A percentile compares a stretch with the other conserved stretches of the same genome.
Evolutionary conservation across 2,329 filamentous ascomycete genomes (phyloP).

Genomic region (Monilinia aucupariae): DNA sequence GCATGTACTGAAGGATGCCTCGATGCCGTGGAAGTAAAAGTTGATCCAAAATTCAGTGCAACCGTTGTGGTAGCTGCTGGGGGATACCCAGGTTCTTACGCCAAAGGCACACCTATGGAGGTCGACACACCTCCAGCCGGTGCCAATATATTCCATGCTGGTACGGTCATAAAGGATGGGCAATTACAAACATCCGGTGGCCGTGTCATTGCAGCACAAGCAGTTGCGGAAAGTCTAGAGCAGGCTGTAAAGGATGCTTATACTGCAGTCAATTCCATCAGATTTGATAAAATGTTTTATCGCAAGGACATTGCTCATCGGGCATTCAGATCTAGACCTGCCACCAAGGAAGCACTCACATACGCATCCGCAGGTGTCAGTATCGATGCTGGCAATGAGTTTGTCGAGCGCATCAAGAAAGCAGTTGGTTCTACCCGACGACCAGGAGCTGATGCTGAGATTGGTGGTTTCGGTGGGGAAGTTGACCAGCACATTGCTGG

Average conservation of each 20-base stretch:
- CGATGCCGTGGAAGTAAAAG: conserved; percentile 60
- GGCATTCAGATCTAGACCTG: conserved; percentile 48
- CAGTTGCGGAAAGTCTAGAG: conserved; percentile 67
- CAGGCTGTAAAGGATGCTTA: conserved; percentile 87
- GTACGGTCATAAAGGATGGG: conserved; percentile 61
- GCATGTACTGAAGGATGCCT: conserved; percentile 75
- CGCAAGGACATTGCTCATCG: conserved; percentile 86
- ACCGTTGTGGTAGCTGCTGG: conserved; percentile 92
- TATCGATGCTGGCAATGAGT: conserved; percentile 87
- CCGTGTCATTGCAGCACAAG: conserved; percentile 88
- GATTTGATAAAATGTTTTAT: conserved; percentile 56
- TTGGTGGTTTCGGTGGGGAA: conserved; percentile 84
- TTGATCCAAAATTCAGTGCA: conserved; percentile 68
- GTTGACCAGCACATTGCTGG: conserved; percentile 72
- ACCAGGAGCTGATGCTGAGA: conserved; percentile 78
- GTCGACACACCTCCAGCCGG: conserved; percentile 43
- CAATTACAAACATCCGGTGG: conserved; percentile 75
- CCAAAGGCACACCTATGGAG: conserved; percentile 64
- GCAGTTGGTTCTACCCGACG: conserved; percentile 81
- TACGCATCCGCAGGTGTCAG: conserved; percentile 92
- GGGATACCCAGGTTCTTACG: conserved; percentile 83
- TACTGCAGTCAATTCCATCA: conserved; percentile 69
- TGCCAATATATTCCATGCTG: conserved; percentile 87
- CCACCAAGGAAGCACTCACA: conserved; percentile 56
- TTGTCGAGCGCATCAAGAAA: conserved; percentile 87